These are phyloP conservation scores for Ambispora gerdemannii DNA, from an alignment of 192 early-diverging fungal genomes.

Conservation along the genomic window DNA sequence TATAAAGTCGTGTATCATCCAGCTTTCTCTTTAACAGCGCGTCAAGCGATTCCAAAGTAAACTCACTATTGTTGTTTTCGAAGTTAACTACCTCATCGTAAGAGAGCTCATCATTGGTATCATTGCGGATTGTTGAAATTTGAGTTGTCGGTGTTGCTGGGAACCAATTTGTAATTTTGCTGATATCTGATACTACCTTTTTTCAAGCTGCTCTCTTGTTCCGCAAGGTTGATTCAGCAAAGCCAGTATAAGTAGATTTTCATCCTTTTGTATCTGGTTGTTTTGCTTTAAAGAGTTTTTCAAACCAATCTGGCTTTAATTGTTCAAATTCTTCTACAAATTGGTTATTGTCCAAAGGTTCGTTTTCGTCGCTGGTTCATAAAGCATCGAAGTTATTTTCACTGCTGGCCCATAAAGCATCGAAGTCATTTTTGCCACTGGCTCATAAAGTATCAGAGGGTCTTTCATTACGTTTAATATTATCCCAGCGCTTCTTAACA, in stretches of 20 bases:
- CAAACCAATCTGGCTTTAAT: not conserved
- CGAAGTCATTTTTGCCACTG: not conserved
- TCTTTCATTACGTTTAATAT: not conserved
- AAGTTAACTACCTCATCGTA: not conserved
- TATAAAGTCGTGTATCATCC: not conserved
- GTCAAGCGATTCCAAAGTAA: constrained; percentile 4
- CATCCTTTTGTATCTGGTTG: not conserved
- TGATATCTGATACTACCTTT: not conserved
- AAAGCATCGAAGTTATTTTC: not conserved
- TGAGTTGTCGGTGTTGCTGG: too few relatives aligned
- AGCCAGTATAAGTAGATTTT: not conserved
- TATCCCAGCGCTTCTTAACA: not conserved
- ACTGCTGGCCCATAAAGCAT: too few relatives aligned
- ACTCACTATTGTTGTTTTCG: constrained; percentile 1
- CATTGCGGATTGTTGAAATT: too few relatives aligned
- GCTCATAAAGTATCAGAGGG: not conserved
- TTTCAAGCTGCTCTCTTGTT: constrained; percentile 6
- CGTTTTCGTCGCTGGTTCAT: constrained; percentile 2
- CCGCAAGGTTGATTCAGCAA: not conserved
- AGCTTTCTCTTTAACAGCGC: not conserved
- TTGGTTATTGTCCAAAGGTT: not conserved
- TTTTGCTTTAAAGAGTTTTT: constrained; percentile 6
- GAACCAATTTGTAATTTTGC: constrained; percentile 4
- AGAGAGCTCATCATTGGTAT: not conserved
- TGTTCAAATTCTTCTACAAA: not conserved